These are phyloP conservation scores for Beauveria brongniartii DNA, from an alignment of 2,329 filamentous ascomycete genomes.

Conservation along the genomic window DNA sequence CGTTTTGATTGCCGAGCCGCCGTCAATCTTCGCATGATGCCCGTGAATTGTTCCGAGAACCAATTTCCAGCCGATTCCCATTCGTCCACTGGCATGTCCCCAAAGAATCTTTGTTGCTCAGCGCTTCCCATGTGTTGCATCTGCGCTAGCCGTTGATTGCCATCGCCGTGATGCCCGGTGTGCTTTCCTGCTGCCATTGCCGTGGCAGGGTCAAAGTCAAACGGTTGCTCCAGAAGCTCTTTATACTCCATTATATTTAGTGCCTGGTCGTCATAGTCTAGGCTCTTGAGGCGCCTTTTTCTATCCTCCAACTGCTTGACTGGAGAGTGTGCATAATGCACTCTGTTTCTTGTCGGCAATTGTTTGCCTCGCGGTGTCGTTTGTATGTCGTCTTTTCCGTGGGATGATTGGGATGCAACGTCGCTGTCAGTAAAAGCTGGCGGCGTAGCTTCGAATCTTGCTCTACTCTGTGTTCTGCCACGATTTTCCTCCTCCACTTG, in stretches of 20 bases:
- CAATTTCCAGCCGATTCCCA: constrained; percentile 55
- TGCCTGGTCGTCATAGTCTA: constrained; percentile 50
- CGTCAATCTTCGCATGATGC: constrained; percentile 39
- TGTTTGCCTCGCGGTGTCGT: constrained; percentile 15
- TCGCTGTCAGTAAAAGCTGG: constrained; percentile 10
- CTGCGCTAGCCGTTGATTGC: constrained; percentile 35
- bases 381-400: constrained; percentile 12
- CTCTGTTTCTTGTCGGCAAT: constrained; percentile 17
- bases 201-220: constrained; percentile 49
- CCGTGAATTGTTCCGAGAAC: constrained; percentile 47
- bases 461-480: background rate
- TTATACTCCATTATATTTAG: constrained; percentile 46
- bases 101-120: constrained; percentile 44
- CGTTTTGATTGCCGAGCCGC: constrained; percentile 43
- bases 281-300: constrained; percentile 36
- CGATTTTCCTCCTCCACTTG: background rate
- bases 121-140: constrained; percentile 37
- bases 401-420: background rate
- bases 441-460: constrained; percentile 7
- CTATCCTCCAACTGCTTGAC: constrained; percentile 18
- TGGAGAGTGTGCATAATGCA: constrained; percentile 15
- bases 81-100: constrained; percentile 43
- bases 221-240: constrained; percentile 42
- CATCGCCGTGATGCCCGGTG: constrained; percentile 17
- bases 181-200: constrained; percentile 29